Conservation (phyloP, 495 filamentous ascomycete genomes). For the Aspergillus coremiiformis region DNA sequence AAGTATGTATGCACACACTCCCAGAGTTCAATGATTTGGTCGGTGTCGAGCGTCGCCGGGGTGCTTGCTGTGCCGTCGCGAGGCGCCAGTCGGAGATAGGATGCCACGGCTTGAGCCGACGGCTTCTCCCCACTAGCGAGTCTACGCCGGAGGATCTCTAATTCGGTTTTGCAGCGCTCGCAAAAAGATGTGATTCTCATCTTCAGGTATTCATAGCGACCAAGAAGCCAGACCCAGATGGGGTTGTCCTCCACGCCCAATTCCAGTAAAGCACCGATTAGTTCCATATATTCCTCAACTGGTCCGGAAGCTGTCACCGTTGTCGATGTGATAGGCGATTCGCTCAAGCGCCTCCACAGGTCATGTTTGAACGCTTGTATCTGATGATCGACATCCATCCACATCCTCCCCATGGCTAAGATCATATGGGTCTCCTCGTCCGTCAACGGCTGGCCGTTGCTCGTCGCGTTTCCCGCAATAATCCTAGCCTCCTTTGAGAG, state of each 20-base stretch:
- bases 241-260: constrained; percentile 92
- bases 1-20: constrained; percentile 70
- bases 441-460: constrained; percentile 41
- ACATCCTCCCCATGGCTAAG: constrained; percentile 86
- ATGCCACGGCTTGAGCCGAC: constrained; percentile 55
- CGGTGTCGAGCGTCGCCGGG: constrained; percentile 55
- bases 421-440: constrained; percentile 79
- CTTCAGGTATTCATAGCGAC: constrained; percentile 80
- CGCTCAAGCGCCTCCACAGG: constrained; percentile 71
- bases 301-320: constrained; percentile 35
- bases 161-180: constrained; percentile 78
- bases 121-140: constrained; percentile 68
- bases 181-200: constrained; percentile 69
- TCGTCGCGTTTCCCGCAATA: constrained; percentile 46
- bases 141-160: constrained; percentile 79
- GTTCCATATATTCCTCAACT: constrained; percentile 78
- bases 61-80: constrained; percentile 51
- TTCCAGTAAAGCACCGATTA: constrained; percentile 81
- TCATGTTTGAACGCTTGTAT: constrained; percentile 81
- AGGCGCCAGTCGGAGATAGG: constrained; percentile 63
- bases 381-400: constrained; percentile 80
- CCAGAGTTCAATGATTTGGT: constrained; percentile 82
- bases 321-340: constrained; percentile 41
- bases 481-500: constrained; percentile 66
- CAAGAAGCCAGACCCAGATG: constrained; percentile 90